These are phyloP conservation scores for Vishniacozyma victoriae DNA, from an alignment of 768 basidiomycete species.

Conservation along the genomic window DNA sequence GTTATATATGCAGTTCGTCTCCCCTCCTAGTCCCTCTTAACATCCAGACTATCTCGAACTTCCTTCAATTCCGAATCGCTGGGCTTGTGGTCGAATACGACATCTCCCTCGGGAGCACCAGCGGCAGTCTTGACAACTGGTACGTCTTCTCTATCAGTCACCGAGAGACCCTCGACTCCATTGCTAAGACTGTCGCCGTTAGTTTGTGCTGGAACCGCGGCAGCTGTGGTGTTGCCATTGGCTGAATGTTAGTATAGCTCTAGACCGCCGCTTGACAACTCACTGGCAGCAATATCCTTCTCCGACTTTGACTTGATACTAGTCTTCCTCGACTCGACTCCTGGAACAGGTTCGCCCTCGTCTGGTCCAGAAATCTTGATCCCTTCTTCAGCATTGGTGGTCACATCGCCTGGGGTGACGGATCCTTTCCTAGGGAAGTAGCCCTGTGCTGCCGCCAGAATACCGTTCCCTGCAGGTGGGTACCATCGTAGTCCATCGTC, in stretches of 20 bases:
- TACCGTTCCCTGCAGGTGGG: conserved; percentile 42
- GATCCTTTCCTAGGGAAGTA: conserved; percentile 23
- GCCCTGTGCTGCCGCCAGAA: conserved; percentile 38
- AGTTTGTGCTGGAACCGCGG: background rate
- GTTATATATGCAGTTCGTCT: background rate
- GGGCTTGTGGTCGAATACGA: conserved; percentile 45
- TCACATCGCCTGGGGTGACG: conserved; percentile 22
- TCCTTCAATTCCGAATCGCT: conserved; percentile 25
- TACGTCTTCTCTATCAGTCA: background rate
- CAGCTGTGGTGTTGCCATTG: background rate
- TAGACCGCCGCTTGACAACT: too few species aligned
- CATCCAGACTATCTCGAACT: conserved; percentile 12
- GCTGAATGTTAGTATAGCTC: too few species aligned
- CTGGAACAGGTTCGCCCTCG: background rate
- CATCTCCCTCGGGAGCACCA: conserved; percentile 37
- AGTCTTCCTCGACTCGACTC: background rate
- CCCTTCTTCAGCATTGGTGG: background rate
- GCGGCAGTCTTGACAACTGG: conserved; percentile 26
- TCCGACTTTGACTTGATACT: background rate
- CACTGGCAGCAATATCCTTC: too few species aligned
- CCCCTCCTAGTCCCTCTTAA: background rate
- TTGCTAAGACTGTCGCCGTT: conserved; percentile 8
- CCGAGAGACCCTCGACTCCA: conserved; percentile 1
- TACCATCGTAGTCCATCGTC: conserved; percentile 32
- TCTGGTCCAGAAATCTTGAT: background rate